phyloP scores from a whole-genome alignment of 1,284 basidiomycete species.

The Mycosarcoma maydis region DNA sequence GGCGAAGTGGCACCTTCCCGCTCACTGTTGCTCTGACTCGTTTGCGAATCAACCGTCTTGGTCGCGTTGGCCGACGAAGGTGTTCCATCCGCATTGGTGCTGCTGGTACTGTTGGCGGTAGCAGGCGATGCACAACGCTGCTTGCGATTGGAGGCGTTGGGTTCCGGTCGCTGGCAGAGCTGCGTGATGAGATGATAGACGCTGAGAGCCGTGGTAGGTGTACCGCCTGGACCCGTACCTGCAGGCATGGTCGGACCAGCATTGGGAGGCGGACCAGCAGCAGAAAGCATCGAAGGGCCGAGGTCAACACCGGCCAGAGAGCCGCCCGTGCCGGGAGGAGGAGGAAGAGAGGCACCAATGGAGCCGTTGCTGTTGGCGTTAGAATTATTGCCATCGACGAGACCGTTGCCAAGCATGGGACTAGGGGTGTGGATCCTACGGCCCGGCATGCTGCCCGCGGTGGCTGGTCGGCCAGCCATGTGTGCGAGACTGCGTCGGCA shows the following conservation, averaged over 20 bases:
- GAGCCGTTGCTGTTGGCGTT: slow-evolving; percentile 12
- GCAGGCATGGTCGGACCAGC: slow-evolving; percentile 56
- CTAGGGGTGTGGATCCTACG: slow-evolving; percentile 39
- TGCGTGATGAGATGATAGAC: slow-evolving; percentile 66
- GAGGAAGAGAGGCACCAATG: slow-evolving; percentile 29
- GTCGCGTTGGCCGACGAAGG: background rate
- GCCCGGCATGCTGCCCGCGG: slow-evolving; percentile 28
- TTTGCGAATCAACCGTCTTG: slow-evolving; percentile 8
- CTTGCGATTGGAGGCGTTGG: slow-evolving; percentile 19
- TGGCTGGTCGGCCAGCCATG: slow-evolving; percentile 32
- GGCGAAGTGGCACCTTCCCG: slow-evolving; percentile 14
- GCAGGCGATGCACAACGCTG: slow-evolving; percentile 23
- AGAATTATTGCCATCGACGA: slow-evolving; percentile 5
- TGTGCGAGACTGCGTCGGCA: background rate
- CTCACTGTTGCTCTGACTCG: slow-evolving; percentile 1
- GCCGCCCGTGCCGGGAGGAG: slow-evolving; percentile 50
- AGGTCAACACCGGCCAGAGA: slow-evolving; percentile 55
- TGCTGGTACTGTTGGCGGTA: background rate
- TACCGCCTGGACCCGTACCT: slow-evolving; percentile 58
- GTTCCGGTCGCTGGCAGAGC: slow-evolving; percentile 64
- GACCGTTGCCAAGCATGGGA: slow-evolving; percentile 21
- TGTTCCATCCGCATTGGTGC: slow-evolving; percentile 6
- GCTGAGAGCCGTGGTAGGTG: slow-evolving; percentile 62
- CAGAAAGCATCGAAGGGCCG: slow-evolving; percentile 56
- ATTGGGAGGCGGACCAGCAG: slow-evolving; percentile 56